Evolutionary conservation across 1,139 yeast species (phyloP).

Genomic region (Geotrichum candidum): DNA sequence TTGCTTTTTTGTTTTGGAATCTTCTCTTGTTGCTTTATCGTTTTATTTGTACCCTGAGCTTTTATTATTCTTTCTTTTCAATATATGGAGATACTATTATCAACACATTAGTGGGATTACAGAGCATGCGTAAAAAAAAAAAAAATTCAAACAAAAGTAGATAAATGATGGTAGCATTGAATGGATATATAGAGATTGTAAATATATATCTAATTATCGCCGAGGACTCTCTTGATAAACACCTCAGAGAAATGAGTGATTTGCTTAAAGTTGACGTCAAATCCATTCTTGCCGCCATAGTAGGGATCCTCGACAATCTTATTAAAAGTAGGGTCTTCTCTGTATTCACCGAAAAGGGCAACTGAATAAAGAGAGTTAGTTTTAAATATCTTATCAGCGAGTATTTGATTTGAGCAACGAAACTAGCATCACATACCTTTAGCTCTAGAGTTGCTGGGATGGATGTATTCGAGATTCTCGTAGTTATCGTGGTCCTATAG

Average conservation of each 20-base stretch:
- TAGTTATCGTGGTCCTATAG: conserved; percentile 55
- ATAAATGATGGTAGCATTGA: background rate
- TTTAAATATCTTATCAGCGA: background rate
- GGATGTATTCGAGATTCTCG: conserved; percentile 50
- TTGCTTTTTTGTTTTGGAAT: background rate
- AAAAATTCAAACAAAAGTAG: background rate
- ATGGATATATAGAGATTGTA: background rate
- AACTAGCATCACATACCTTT: conserved; percentile 20
- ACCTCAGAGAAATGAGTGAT: conserved; percentile 52
- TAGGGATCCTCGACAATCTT: conserved; percentile 81
- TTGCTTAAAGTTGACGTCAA: conserved; percentile 72
- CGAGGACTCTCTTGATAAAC: conserved; percentile 8
- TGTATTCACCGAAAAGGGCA: conserved; percentile 72
- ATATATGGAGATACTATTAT: background rate
- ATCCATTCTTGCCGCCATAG: conserved; percentile 80
- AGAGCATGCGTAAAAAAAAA: background rate
- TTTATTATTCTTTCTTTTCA: background rate
- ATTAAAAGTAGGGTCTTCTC: conserved; percentile 45
- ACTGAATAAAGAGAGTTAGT: conserved; percentile 20
- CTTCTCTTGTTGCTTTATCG: background rate
- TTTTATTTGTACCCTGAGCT: background rate
- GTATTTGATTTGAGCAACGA: background rate
- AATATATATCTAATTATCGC: background rate
- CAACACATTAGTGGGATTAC: background rate
- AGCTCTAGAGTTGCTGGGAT: conserved; percentile 52